Evolutionary conservation across 495 filamentous ascomycete species (phyloP).

Genomic region (Viridothelium virens): DNA sequence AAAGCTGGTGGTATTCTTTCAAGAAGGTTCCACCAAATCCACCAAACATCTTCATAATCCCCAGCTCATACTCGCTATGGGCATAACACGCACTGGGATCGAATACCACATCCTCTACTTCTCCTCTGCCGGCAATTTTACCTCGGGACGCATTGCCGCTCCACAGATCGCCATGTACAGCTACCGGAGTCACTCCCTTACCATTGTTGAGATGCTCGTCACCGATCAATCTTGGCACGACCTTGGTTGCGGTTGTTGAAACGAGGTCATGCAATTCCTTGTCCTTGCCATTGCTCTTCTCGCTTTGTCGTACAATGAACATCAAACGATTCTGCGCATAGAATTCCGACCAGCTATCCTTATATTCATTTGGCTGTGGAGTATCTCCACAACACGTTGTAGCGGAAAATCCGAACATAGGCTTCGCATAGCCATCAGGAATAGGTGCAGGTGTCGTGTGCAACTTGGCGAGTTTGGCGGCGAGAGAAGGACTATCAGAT

Average conservation of each 20-base stretch:
- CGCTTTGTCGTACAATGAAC: slow-evolving; percentile 50
- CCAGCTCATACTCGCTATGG: slow-evolving; percentile 83
- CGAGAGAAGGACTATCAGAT: slow-evolving; percentile 45
- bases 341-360: slow-evolving; percentile 69
- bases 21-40: slow-evolving; percentile 70
- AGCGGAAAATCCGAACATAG: slow-evolving; percentile 72
- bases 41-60: slow-evolving; percentile 95
- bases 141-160: slow-evolving; percentile 72
- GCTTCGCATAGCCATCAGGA: slow-evolving; percentile 49
- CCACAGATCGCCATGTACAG: slow-evolving; percentile 90
- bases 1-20: slow-evolving; percentile 64
- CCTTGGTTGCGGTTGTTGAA: slow-evolving; percentile 49
- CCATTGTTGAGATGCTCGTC: slow-evolving; percentile 57
- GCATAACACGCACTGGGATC: slow-evolving; percentile 74
- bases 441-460: slow-evolving; percentile 68
- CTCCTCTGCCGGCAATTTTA: slow-evolving; percentile 49
- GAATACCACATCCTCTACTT: slow-evolving; percentile 70
- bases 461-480: slow-evolving; percentile 66
- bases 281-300: slow-evolving; percentile 57
- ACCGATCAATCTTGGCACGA: slow-evolving; percentile 67
- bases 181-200: slow-evolving; percentile 55
- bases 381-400: slow-evolving; percentile 82
- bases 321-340: slow-evolving; percentile 67
- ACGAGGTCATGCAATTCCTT: slow-evolving; percentile 51
- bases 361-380: slow-evolving; percentile 64